Conservation (phyloP, 208 protist species). For the Jaenimonas drosophilae region DNA sequence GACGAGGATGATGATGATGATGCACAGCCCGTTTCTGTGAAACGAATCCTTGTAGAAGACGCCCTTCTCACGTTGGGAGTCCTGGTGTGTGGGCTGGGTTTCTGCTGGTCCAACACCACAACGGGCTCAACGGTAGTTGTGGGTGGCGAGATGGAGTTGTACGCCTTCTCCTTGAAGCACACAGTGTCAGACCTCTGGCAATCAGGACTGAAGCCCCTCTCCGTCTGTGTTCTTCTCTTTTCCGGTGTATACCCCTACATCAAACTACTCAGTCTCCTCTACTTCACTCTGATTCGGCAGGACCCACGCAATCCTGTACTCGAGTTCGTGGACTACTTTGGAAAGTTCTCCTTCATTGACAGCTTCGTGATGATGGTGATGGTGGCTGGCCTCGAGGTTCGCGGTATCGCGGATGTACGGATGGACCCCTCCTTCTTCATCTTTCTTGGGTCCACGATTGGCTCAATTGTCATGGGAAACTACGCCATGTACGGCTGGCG, state of each 20-base stretch:
- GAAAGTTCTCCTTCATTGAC: constrained; percentile 89
- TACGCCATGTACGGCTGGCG: constrained; percentile 12
- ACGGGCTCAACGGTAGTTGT: constrained; percentile 28
- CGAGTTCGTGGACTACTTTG: constrained; percentile 47
- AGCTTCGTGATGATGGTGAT: constrained; percentile 49
- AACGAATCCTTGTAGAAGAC: constrained; percentile 38
- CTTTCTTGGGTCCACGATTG: constrained; percentile 12
- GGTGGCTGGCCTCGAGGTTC: constrained; percentile 43
- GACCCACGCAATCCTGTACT: constrained; percentile 21
- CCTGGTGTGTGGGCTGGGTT: constrained; percentile 14
- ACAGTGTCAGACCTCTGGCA: constrained; percentile 67
- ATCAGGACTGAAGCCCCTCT: constrained; percentile 45
- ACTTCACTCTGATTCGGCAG: constrained; percentile 18
- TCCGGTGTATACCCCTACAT: constrained; percentile 77
- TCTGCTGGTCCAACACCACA: constrained; percentile 49
- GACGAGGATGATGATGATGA: too few species aligned
- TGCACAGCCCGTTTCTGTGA: too few species aligned
- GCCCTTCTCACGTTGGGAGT: constrained; percentile 13
- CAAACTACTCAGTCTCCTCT: constrained; percentile 16
- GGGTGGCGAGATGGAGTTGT: constrained; percentile 12
- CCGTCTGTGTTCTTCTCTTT: constrained; percentile 62
- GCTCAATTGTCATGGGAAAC: constrained; percentile 17
- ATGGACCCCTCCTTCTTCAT: constrained; percentile 13
- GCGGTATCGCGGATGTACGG: constrained; percentile 12
- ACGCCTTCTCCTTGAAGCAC: constrained; percentile 44